Base-by-base conservation (phyloP, 2,329 filamentous ascomycete genomes). In the Monosporascus sp. region DNA sequence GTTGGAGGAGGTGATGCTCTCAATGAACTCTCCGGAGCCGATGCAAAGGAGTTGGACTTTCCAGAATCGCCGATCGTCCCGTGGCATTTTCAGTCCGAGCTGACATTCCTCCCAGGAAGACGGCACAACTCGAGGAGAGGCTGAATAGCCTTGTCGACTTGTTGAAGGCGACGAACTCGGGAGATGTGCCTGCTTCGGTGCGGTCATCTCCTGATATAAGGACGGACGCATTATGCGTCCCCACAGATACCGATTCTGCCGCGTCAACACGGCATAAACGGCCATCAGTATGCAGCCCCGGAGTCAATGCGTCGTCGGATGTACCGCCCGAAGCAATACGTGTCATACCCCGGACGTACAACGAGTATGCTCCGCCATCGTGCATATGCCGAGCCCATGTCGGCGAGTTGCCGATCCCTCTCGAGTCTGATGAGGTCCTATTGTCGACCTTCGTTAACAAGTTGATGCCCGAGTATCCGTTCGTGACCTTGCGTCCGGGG, bases 131-230 rank as follows among this genome's bases (percentile, higher is more conserved):
- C 15, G 77, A 79, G 54, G 72, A 78, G 52, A 71, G 74, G 7
- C 63, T 80, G 7, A 77, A 80, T 55, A 76, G 74, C 18, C 68
- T 80, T 1, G 73, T 79, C 22, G 74, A 75, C 49, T 67, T 78
- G 0, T 67, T 80, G 2, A 73, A 74, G 36, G 73, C 75, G 1
- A 70, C 71, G 2, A 64, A 60, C 47, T 55, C 58, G 3, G 55
- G 53, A 44, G 56, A 62, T 25, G 37, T 52, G 18, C 56, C 58
- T 39, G 31, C 38, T 24, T 50, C 60, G 14, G 51, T 56, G 27
- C 52, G 51, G n/a, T 50, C 54, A 15, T 43, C 50, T 22, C 47
- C 57, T 24, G 59, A 54, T 38, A 18, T 46, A 15, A 51, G 52
- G 35, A 48, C 53, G 9, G 48, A 55, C 31, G 22, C 54, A 44